These are phyloP conservation scores for Umbelopsis isabellina DNA, from an alignment of 192 early-diverging fungal species.

Conservation along the genomic window DNA sequence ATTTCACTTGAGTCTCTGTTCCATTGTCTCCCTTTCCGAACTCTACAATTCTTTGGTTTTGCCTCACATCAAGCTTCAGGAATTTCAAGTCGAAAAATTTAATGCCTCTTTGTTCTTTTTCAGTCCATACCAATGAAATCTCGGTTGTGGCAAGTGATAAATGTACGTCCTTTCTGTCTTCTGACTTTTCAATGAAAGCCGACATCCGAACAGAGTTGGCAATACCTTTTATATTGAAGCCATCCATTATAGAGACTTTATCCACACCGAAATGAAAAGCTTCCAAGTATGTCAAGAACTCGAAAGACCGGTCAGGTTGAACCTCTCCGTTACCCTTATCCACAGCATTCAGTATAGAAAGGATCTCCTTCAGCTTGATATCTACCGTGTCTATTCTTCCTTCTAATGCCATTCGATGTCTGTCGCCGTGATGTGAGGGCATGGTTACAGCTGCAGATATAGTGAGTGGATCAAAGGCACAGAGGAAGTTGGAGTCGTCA, in stretches of 20 bases:
- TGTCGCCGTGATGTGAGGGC: not conserved
- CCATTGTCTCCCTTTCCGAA: no score
- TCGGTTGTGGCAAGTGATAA: not conserved
- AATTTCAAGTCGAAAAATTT: not conserved
- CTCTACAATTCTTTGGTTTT: no score
- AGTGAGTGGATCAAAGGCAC: not conserved
- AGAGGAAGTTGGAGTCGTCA: not conserved
- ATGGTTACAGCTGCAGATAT: not conserved
- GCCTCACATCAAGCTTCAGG: no score
- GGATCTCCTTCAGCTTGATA: not conserved
- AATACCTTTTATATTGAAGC: not conserved
- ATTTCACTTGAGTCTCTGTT: not conserved
- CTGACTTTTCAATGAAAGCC: not conserved
- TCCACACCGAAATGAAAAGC: not conserved
- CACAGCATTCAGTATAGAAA: not conserved
- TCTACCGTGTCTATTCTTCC: not conserved
- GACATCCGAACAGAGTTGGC: not conserved
- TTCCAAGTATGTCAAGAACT: not conserved
- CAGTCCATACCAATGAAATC: slow-evolving; percentile 1
- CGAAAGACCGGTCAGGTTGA: not conserved
- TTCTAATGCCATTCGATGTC: not conserved
- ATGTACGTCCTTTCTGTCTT: not conserved
- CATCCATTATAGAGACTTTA: not conserved
- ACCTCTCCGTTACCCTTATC: not conserved
- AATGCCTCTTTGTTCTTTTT: not conserved